phyloP scores from a whole-genome alignment of 805 yeast species.

The Saccharomycopsis amapae region DNA sequence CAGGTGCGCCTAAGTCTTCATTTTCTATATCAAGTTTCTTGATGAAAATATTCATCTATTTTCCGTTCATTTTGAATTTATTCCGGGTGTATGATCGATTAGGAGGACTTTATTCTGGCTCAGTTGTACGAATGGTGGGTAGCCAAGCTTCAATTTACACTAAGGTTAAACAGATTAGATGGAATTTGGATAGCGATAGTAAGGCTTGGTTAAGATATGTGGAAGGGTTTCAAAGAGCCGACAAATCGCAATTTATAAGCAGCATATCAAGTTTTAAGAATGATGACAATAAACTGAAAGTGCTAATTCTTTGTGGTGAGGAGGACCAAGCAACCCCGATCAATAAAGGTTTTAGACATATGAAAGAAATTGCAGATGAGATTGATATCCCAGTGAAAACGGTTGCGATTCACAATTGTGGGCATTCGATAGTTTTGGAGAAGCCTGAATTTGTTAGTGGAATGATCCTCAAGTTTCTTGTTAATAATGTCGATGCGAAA shows the following conservation, averaged over 20 bases:
- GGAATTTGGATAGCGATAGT: conserved; percentile 63
- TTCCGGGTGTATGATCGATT: conserved; percentile 53
- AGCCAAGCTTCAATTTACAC: conserved; percentile 24
- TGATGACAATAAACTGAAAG: conserved; percentile 35
- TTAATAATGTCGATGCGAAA: conserved; percentile 41
- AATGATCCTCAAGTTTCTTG: conserved; percentile 49
- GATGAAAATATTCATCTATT: conserved; percentile 2
- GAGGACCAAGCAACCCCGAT: conserved; percentile 52
- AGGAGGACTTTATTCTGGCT: conserved; percentile 53
- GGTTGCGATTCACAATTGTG: conserved; percentile 37
- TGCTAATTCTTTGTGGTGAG: conserved; percentile 52
- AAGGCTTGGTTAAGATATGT: conserved; percentile 46
- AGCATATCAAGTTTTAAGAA: conserved; percentile 26
- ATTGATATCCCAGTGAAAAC: conserved; percentile 26
- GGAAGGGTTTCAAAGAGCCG: conserved; percentile 41
- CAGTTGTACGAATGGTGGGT: conserved; percentile 52
- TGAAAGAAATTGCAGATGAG: conserved; percentile 24
- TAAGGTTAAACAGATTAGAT: conserved; percentile 50
- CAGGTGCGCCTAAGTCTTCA: background rate
- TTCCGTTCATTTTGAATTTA: conserved; percentile 37
- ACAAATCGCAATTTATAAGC: conserved; percentile 39
- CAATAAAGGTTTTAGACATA: conserved; percentile 28
- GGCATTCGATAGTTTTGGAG: conserved; percentile 58
- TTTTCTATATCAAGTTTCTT: background rate
- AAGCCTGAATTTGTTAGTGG: conserved; percentile 62